phyloP scores from a whole-genome alignment of 2,329 filamentous ascomycete species.

The Lachnellula subtilissima region DNA sequence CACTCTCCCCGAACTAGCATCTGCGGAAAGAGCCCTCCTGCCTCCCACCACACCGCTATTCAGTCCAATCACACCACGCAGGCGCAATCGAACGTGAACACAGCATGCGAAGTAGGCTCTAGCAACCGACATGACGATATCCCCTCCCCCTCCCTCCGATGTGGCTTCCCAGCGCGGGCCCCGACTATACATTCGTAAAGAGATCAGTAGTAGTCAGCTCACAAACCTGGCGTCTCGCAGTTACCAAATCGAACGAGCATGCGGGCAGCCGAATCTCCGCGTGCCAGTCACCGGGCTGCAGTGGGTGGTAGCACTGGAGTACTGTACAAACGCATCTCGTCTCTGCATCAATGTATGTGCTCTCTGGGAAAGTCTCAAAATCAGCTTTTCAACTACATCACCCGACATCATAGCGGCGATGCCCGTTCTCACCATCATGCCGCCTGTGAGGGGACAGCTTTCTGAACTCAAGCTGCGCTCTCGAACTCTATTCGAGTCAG shows the following conservation, averaged over 20 bases:
- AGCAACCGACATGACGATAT: constrained; percentile 12
- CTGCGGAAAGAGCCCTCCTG: constrained; percentile 7
- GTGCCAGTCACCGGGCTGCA: constrained; percentile 15
- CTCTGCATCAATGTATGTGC: too few species aligned
- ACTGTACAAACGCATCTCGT: neutral
- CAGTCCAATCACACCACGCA: constrained; percentile 11
- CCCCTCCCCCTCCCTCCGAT: constrained; percentile 9
- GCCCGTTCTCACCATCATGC: too few species aligned
- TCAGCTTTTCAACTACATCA: too few species aligned
- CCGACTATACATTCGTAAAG: constrained; percentile 8
- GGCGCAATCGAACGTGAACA: neutral
- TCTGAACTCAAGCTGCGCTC: too few species aligned
- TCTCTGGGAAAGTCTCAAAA: too few species aligned
- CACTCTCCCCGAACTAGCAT: constrained; percentile 3
- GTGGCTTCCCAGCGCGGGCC: constrained; percentile 12
- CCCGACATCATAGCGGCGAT: too few species aligned
- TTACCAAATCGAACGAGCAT: constrained; percentile 12
- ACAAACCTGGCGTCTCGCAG: constrained; percentile 16
- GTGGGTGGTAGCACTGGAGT: constrained; percentile 6
- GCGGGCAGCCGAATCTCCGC: constrained; percentile 23
- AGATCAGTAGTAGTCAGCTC: constrained; percentile 12
- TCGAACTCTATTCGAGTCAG: too few species aligned
- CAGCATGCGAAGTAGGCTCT: neutral
- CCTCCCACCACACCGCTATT: constrained; percentile 16
- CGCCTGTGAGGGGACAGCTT: too few species aligned